Base-by-base conservation (phyloP, 1,284 basidiomycete genomes). In the Cutaneotrichosporon mucoides region DNA sequence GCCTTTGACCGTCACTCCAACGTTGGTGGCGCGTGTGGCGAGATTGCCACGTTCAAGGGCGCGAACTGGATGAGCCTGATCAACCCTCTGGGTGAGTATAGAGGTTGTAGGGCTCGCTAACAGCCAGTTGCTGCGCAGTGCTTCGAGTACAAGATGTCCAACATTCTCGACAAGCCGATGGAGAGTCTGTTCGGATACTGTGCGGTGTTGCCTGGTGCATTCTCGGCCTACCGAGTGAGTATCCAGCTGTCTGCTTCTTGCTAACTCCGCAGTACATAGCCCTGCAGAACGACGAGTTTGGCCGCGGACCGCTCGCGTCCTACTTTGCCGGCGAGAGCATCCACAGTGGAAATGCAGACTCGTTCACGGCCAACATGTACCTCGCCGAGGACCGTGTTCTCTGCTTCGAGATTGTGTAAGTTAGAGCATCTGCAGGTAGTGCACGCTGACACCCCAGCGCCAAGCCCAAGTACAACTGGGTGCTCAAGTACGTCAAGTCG, bases 261-360 rank as follows among this genome's bases (percentile, higher is more conserved):
- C 38, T 53, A 15, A 49, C 53, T n/a, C 7, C 3, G 2, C 49
- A 76, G 72, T 76, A 72, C 69, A 75, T 76, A 16, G 82, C 81
- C 4, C 76, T 83, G 56, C 80, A 92, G 76, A 98, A 99, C 70
- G 85, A 95, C 75, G 85, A 87, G 59, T 81, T 84, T 42, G 94
- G 93, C 0, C 81, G 84, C 16, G 96, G 95, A 0, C 96, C 96
- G 0, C 80, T 99, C 1, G 89, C 90, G 0, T 92, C 89, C 0
- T 99, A 99, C 78, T 99, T 99, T 82, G 93, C 96, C 74, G 95
- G 96, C 35, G 96, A 99, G 75, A 85, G 90, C 38, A 79, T 97
- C 50, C 87, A 92, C 66, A 92, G 92, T 7, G 85, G 87, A 24
- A 91, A 96, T 69, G 92, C 93, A 0, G 91, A 96, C 71, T 92